Conservation (phyloP, 2,329 filamentous ascomycete species). For the Reticulascus tulasneorum region DNA sequence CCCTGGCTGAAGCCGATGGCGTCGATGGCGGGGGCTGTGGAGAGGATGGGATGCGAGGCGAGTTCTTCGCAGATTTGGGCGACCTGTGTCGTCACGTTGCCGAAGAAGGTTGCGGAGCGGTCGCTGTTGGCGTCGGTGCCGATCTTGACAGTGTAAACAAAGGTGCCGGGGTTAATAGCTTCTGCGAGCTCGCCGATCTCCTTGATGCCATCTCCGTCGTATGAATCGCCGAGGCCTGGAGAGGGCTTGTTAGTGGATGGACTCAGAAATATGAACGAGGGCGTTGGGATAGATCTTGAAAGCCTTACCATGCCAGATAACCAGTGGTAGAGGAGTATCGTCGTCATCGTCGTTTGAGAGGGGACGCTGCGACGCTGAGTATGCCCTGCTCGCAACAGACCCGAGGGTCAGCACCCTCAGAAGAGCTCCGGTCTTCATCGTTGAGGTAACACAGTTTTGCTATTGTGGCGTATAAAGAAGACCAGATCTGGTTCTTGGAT, state of each 20-base stretch:
- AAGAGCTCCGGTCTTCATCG: constrained; percentile 27
- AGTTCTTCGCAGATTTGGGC: constrained; percentile 74
- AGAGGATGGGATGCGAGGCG: constrained; percentile 71
- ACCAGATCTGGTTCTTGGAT: neutral
- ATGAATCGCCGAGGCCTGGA: constrained; percentile 70
- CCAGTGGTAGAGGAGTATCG: constrained; percentile 74
- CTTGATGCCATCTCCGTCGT: constrained; percentile 69
- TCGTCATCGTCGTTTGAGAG: constrained; percentile 33
- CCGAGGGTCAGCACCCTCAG: constrained; percentile 27
- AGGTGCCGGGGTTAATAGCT: constrained; percentile 72
- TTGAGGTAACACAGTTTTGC: constrained; percentile 8
- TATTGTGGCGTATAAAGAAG: neutral
- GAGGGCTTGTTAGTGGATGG: constrained; percentile 23
- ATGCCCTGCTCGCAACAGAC: constrained; percentile 16
- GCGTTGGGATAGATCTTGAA: constrained; percentile 20
- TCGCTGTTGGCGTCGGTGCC: constrained; percentile 64
- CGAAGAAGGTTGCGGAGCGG: constrained; percentile 81
- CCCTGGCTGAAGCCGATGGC: constrained; percentile 94
- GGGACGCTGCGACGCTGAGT: constrained; percentile 10
- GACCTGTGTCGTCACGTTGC: constrained; percentile 80
- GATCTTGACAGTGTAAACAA: constrained; percentile 75
- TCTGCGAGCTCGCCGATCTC: constrained; percentile 68
- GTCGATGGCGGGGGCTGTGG: constrained; percentile 78
- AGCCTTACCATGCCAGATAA: constrained; percentile 99
- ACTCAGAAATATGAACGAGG: neutral